These are phyloP conservation scores for Talaromyces trachyspermus DNA, from an alignment of 495 filamentous ascomycete species.

Conservation along the genomic window DNA sequence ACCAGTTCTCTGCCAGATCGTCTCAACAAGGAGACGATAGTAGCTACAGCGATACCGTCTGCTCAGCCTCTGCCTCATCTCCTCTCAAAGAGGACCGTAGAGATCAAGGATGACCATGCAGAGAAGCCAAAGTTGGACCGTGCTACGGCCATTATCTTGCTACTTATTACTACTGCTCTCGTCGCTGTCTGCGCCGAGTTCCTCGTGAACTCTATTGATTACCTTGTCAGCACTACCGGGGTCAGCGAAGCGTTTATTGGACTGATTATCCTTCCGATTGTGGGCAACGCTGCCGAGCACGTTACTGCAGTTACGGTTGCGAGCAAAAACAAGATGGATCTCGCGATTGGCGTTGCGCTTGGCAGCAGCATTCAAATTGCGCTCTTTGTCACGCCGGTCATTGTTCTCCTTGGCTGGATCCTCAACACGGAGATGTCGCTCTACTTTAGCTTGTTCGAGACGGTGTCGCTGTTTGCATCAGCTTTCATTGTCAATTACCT, in stretches of 20 bases:
- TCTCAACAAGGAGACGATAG: neutral
- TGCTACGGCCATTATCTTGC: conserved; percentile 63
- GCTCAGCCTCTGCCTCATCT: conserved; percentile 11
- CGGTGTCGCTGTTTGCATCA: conserved; percentile 75
- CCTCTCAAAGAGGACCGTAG: conserved; percentile 9
- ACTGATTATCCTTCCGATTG: conserved; percentile 81
- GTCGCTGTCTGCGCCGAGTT: conserved; percentile 87
- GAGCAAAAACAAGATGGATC: conserved; percentile 93
- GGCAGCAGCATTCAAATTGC: conserved; percentile 81
- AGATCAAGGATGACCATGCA: conserved; percentile 24
- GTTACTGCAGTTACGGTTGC: conserved; percentile 84
- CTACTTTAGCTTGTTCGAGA: conserved; percentile 91
- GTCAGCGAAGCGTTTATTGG: conserved; percentile 79
- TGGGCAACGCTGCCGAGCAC: conserved; percentile 90
- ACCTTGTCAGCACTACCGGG: conserved; percentile 54
- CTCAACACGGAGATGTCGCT: conserved; percentile 76
- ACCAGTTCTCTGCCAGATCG: conserved; percentile 67
- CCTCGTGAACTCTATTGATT: conserved; percentile 72
- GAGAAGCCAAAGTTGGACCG: conserved; percentile 58
- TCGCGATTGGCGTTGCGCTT: conserved; percentile 83
- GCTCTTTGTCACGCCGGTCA: conserved; percentile 80
- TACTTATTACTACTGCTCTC: conserved; percentile 68
- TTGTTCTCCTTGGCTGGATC: conserved; percentile 85
- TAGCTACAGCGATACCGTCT: conserved; percentile 22
- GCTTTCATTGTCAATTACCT: conserved; percentile 86